These are phyloP conservation scores for Aspergillus sparsus DNA, from an alignment of 495 filamentous ascomycete genomes.

Conservation along the genomic window DNA sequence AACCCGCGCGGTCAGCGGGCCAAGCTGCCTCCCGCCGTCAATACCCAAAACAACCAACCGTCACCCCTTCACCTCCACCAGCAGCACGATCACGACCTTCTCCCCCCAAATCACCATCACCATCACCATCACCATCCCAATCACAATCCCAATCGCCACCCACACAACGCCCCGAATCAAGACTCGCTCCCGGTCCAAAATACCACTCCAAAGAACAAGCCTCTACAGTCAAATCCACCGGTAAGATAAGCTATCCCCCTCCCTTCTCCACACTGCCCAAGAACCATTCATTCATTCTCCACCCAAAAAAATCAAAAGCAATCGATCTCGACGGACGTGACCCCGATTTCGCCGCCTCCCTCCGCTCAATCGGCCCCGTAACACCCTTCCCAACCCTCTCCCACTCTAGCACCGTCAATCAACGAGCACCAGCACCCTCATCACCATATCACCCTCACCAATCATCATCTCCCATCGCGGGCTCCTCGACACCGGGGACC, in stretches of 20 bases:
- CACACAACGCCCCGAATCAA: constrained; percentile 2
- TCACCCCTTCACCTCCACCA: constrained; percentile 31
- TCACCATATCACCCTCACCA: constrained; percentile 15
- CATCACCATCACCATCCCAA: constrained; percentile 24
- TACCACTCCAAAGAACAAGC: constrained; percentile 45
- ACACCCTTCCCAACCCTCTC: constrained; percentile 61
- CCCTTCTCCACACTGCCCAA: background rate
- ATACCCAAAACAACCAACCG: constrained; percentile 54
- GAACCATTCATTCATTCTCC: background rate
- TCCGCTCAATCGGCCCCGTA: constrained; percentile 65
- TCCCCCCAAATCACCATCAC: constrained; percentile 21
- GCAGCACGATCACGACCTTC: constrained; percentile 35
- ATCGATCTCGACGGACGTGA: constrained; percentile 67
- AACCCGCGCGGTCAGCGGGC: constrained; percentile 57
- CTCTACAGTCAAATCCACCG: constrained; percentile 37
- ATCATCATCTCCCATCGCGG: constrained; percentile 11
- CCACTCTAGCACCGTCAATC: constrained; percentile 51
- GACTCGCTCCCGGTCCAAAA: constrained; percentile 35
- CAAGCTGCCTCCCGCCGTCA: constrained; percentile 53
- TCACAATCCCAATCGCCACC: constrained; percentile 16
- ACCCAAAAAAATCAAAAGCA: constrained; percentile 38
- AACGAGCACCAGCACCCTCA: constrained; percentile 20
- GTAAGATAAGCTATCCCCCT: constrained; percentile 25
- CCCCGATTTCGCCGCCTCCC: constrained; percentile 61
- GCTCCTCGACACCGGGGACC: constrained; percentile 15